Base-by-base conservation (phyloP, 1,284 basidiomycete genomes). In the Tranzscheliella williamsii region DNA sequence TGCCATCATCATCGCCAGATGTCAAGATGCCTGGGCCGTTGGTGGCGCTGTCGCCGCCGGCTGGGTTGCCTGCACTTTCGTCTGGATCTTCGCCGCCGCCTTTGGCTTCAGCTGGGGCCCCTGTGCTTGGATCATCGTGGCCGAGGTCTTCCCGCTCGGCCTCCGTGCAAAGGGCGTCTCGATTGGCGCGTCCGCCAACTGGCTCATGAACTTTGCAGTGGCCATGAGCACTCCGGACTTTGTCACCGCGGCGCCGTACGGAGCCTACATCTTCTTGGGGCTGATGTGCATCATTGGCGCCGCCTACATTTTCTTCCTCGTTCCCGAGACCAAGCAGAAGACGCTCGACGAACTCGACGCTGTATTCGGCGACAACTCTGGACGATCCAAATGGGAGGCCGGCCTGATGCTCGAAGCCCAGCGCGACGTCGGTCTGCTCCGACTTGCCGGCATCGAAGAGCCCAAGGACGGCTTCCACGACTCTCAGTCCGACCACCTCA, bases 101-200 rank as follows among this genome's bases (percentile, higher is more conserved):
- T 93, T 91, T 74, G 89, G 90, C 29, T 86, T 89, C 73, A 41
- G 30, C 5, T 71, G 65, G 43, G 90, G 90, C 1, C 91, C 91
- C 2, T 84, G 90, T 61, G 88, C 86, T 11, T 93, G 90, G 89
- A 84, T 90, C 2, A 81, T 90, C 2, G 86, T 87, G 0, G 85
- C 84, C 60, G 89, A 90, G 78, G 86, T 93, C 18, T 91, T 92
- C 78, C 87, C 91, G 5, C 81, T 90, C n/a, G 87, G 88, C 7
- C 85, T 91, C 78, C 83, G 90, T 70, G 86, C 89, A 58, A 86
- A 86, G 74, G 91, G 90, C 55, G 89, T 91, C 5, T 84, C 88
- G 18, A 72, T 93, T 17, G 86, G 88, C n/a, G 90, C 89, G 2
- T 86, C 88, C 3, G 89, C 87, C 30, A 89, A 89, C 75, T 90